Evolutionary conservation across 2,329 filamentous ascomycete genomes (phyloP).

Genomic region (Chrysosporium queenslandicum): DNA sequence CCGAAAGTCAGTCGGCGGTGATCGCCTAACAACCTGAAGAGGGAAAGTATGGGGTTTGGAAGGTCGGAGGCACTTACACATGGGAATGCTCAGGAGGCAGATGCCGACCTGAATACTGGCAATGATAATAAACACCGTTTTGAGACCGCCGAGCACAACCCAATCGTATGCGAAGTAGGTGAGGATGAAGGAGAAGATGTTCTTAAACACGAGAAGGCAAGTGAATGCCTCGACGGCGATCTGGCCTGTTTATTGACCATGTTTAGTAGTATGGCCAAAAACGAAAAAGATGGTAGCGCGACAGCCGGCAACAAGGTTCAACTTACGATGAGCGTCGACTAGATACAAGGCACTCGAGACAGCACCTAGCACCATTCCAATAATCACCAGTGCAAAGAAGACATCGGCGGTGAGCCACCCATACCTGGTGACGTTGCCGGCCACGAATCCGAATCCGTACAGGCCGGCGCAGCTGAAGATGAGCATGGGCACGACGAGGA

Average conservation of each 20-base stretch:
- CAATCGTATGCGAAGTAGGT: conserved; percentile 79
- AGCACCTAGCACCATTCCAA: conserved; percentile 84
- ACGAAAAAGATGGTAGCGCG: conserved; percentile 6
- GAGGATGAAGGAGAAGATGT: conserved; percentile 78
- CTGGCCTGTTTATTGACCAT: conserved; percentile 46
- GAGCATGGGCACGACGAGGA: conserved; percentile 73
- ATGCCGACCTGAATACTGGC: conserved; percentile 67
- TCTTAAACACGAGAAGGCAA: conserved; percentile 85
- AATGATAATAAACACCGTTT: conserved; percentile 56
- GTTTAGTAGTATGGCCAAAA: neutral
- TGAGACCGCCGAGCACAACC: conserved; percentile 53
- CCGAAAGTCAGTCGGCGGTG: neutral
- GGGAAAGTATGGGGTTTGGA: no score
- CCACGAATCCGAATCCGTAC: conserved; percentile 73
- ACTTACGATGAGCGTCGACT: conserved; percentile 79
- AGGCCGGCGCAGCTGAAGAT: conserved; percentile 67
- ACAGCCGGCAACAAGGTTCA: neutral
- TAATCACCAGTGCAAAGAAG: conserved; percentile 75
- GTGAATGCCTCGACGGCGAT: conserved; percentile 83
- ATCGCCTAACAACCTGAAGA: neutral
- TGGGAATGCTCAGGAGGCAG: conserved; percentile 63
- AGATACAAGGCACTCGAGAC: conserved; percentile 80
- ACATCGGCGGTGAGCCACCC: conserved; percentile 65
- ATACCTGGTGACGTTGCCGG: conserved; percentile 51
- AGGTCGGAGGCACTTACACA: conserved; percentile 54